Base-by-base conservation (phyloP, 192 early-diverging fungal species). In the Globomyces pollinis-pini region DNA sequence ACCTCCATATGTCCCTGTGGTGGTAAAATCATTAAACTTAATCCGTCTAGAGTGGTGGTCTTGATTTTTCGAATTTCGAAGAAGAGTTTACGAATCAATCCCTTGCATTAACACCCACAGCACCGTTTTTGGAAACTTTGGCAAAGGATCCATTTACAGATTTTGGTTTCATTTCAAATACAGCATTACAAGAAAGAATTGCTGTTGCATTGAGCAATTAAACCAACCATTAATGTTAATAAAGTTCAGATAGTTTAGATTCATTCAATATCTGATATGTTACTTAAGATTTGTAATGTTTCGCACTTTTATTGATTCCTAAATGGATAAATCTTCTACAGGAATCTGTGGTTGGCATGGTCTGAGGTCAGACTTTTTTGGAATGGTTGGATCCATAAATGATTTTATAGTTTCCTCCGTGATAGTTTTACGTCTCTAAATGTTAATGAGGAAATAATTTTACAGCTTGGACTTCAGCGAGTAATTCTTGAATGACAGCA, bases 41-140 rank as follows among this genome's bases (percentile, higher is more conserved):
- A n/a, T n/a, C n/a, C n/a, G n/a, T 36, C 23, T 41, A 79, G 77
- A 71, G 61, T 9, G 57, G 73, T 38, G 76, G 83, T 42, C 81
- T 81, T 13, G 96, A 98, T 60, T 87, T 89, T 3, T 97, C 94
- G 38, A 98, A 98, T 86, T 98, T 98, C 83, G 93, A 96, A 60
- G 74, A 82, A 3, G 94, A 98, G 75, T 97, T 97, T 60, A 98
- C 96, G 8, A 76, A 81, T 30, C 91, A 97, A 75, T 71, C 78
- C 35, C 88, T 94, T 2, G 86, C 88, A 1, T 68, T 98, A 36
- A 97, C 96, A 3, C 96, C 93, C 0, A 86, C 92, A 29, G 83
- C 88, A 59, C 84, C 86, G 29, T 79, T 86, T 31, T 67, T 97
- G 34, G 79, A 75, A 16, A n/a, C n/a, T n/a, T n/a, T n/a, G n/a